A percentile compares a stretch with the other conserved stretches of the same genome.
Conservation (phyloP, 768 basidiomycete genomes). For the Boletus barrowsii region DNA sequence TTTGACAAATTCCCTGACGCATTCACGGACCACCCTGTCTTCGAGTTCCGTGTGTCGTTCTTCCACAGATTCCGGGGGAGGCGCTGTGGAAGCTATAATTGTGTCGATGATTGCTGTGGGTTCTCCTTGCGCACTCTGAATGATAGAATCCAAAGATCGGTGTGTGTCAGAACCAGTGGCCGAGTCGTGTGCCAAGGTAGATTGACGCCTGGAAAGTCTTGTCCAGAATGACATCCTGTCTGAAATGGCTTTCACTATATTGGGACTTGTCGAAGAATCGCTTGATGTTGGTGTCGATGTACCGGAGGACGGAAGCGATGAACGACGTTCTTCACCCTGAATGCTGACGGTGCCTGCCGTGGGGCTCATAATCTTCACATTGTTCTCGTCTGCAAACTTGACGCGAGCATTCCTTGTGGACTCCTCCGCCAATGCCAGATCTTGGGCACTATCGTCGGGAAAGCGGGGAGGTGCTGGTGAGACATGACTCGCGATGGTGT, state of each 20-base stretch:
- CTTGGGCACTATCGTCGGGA: constrained; percentile 20
- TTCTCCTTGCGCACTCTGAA: constrained; percentile 44
- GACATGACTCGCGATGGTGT: constrained; percentile 52
- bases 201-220: constrained; percentile 49
- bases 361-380: constrained; percentile 46
- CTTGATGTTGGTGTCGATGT: constrained; percentile 57
- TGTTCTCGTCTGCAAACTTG: constrained; percentile 49
- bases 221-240: constrained; percentile 75
- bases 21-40: constrained; percentile 77
- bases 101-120: constrained; percentile 53
- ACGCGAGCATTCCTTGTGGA: constrained; percentile 37
- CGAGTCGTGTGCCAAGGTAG: constrained; percentile 16
- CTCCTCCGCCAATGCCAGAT: constrained; percentile 16
- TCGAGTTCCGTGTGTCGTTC: constrained; percentile 77
- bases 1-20: constrained; percentile 70
- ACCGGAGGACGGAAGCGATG: constrained; percentile 40
- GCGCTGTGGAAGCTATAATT: constrained; percentile 59
- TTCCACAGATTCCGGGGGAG: constrained; percentile 58
- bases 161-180: constrained; percentile 15
- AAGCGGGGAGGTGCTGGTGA: constrained; percentile 41
- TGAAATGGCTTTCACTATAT: constrained; percentile 62
- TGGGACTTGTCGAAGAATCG: constrained; percentile 39
- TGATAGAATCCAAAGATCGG: constrained; percentile 36
- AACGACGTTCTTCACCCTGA: neutral
- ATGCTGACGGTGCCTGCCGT: constrained; percentile 5